Conservation (phyloP, 2,329 filamentous ascomycete genomes). For the Drechslerella stenobrocha region DNA sequence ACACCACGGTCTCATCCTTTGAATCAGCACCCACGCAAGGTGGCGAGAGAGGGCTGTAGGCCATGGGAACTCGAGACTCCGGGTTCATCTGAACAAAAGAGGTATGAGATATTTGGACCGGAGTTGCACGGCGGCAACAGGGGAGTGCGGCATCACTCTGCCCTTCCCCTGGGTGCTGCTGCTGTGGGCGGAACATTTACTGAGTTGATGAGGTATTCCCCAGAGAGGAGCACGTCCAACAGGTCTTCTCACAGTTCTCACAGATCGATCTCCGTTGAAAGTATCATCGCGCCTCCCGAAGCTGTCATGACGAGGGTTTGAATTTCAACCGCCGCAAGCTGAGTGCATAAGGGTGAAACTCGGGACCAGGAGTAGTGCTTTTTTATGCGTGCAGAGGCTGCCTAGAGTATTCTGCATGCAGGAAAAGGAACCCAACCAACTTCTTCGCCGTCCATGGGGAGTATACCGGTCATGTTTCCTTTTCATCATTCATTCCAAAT, state of each 20-base stretch:
- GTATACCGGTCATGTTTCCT: constrained; percentile 52
- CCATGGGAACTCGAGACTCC: constrained; percentile 42
- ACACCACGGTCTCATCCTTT: constrained; percentile 47
- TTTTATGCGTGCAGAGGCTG: constrained; percentile 17
- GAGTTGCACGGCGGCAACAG: constrained; percentile 39
- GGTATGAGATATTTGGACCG: constrained; percentile 42
- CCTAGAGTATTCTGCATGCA: constrained; percentile 20
- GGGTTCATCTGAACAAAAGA: constrained; percentile 39
- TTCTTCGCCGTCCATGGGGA: constrained; percentile 25
- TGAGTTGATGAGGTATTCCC: constrained; percentile 48
- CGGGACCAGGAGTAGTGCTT: constrained; percentile 35
- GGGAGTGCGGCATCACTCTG: constrained; percentile 1
- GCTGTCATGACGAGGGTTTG: constrained; percentile 48
- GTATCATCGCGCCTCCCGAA: constrained; percentile 48
- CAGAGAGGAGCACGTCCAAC: constrained; percentile 45
- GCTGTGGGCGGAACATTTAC: constrained; percentile 45
- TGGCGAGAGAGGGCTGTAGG: constrained; percentile 40
- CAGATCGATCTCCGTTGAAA: constrained; percentile 50
- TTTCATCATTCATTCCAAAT: constrained; percentile 40
- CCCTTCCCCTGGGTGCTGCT: constrained; percentile 31
- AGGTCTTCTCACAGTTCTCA: constrained; percentile 48
- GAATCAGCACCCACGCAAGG: constrained; percentile 50
- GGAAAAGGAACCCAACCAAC: constrained; percentile 10
- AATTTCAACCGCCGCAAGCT: constrained; percentile 28
- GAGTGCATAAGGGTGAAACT: constrained; percentile 37